phyloP scores from a whole-genome alignment of 176 grass and related monocot genomes.

The Oryza glumipatula region DNA sequence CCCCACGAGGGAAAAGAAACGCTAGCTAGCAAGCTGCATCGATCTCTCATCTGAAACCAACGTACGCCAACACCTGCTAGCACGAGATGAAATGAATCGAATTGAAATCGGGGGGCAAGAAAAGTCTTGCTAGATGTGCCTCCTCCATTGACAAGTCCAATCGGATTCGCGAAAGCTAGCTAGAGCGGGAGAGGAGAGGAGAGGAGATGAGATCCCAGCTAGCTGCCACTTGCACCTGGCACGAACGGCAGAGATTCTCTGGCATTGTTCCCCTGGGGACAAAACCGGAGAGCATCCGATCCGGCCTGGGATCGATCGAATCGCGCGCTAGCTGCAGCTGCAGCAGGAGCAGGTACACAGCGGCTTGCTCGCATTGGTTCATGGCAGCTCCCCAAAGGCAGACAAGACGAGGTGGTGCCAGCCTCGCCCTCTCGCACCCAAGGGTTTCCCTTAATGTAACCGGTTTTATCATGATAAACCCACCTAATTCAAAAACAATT shows the following conservation, averaged over 20 bases:
- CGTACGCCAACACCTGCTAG: neutral
- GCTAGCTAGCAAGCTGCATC: neutral
- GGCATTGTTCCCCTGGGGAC: neutral
- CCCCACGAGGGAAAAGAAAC: neutral
- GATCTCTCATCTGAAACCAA: neutral
- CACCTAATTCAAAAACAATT: no score
- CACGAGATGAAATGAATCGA: constrained; percentile 1
- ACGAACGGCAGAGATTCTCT: constrained; percentile 24
- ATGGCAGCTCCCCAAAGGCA: constrained; percentile 4
- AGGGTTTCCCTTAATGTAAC: no score
- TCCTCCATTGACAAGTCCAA: neutral
- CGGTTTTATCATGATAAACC: no score
- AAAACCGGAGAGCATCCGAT: neutral
- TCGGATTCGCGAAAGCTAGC: constrained; percentile 2
- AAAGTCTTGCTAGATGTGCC: neutral
- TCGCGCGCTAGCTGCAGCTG: neutral
- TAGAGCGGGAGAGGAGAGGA: no score
- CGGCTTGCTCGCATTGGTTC: neutral
- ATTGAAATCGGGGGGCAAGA: neutral
- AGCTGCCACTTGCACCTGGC: constrained; percentile 32
- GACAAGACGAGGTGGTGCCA: constrained; percentile 25
- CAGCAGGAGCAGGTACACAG: neutral
- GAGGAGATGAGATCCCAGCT: neutral
- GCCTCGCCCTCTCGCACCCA: neutral
- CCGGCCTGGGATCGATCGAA: neutral